These are phyloP conservation scores for Telopea speciosissima DNA, from an alignment of 177 flowering plant species.

Conservation along the genomic window DNA sequence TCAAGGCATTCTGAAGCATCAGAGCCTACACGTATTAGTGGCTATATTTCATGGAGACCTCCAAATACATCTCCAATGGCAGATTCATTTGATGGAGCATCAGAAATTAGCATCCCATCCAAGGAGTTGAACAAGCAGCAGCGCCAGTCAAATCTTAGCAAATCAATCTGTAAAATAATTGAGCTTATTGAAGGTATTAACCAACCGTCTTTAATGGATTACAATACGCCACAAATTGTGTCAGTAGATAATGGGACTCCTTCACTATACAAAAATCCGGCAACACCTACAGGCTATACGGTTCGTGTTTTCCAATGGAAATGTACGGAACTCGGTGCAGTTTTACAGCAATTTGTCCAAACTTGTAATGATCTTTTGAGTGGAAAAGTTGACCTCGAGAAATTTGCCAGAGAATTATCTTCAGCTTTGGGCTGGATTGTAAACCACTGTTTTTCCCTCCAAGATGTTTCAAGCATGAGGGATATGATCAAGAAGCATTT, in stretches of 20 bases:
- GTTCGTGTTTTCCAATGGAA: constrained; percentile 86
- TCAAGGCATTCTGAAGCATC: constrained; percentile 14
- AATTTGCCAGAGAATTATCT: constrained; percentile 40
- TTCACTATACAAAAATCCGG: constrained; percentile 21
- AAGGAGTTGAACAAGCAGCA: constrained; percentile 23
- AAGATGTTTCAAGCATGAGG: constrained; percentile 76
- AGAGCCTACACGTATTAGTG: constrained; percentile 23
- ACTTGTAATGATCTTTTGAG: constrained; percentile 52
- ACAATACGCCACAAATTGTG: constrained; percentile 19
- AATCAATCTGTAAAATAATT: constrained; percentile 54
- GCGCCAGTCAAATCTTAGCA: constrained; percentile 31
- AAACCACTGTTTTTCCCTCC: constrained; percentile 78
- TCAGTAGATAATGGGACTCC: constrained; percentile 23
- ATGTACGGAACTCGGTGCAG: constrained; percentile 50
- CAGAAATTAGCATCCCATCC: constrained; percentile 10
- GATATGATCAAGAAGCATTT: constrained; percentile 48
- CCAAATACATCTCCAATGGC: constrained; percentile 22
- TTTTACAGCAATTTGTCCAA: constrained; percentile 42
- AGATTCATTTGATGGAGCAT: constrained; percentile 22
- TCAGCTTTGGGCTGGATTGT: constrained; percentile 71
- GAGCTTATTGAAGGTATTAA: constrained; percentile 69
- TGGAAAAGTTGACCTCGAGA: constrained; percentile 46
- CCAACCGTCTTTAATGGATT: constrained; percentile 25
- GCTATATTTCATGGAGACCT: constrained; percentile 44
- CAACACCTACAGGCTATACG: constrained; percentile 43